Evolutionary conservation across 2,329 filamentous ascomycete genomes (phyloP), one percentile per base, ranked within the genome.

Genomic region (Aspergillus sp.): DNA sequence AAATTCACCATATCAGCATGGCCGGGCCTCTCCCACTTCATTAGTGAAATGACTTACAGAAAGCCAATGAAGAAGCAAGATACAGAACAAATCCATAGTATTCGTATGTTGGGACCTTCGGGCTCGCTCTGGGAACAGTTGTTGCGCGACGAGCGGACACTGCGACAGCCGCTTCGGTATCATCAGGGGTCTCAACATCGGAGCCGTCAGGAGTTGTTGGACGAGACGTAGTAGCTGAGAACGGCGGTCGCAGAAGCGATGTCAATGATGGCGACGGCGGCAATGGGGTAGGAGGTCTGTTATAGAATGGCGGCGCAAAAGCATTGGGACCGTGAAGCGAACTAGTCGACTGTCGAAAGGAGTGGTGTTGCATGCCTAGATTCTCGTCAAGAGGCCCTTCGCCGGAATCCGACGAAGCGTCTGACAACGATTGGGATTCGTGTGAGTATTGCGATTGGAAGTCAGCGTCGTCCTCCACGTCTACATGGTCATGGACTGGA

Each of bases 11-110:
- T 12, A 10, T 30, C 9, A 30, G 25, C 9, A 30, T 10, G 3
- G 25, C 7, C 9, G 4, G 2, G 10, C 9, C 4, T 30, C 12
- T 5, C 10, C 25, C 25, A 5, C 25, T 4, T 12, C 25, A 12
- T 27, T 27, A 9, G 35, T 17, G 43, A 13, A 9, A 12, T 19
- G 9, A 86, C 62, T 81, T 77, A 64, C 86, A 74, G 65, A 97
- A 97, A 2, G 83, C 83, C 45, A 93, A 75, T 19, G 85, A 88
- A 53, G 86, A 90, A 63, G 91, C 88, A 35, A 98, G 79, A 73
- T 98, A 97, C 44, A 98, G 80, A 46, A 95, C 91, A 71, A 98
- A 98, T 65, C 93, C 93, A 67, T 97, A 97, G 80, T 97, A 98
- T 67, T 98, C 93, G 73, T 98, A 97, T 0, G 93, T 98, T n/a